These are phyloP conservation scores for Pythium oligandrum DNA, from an alignment of 352 stramenopile species.

Conservation along the genomic window DNA sequence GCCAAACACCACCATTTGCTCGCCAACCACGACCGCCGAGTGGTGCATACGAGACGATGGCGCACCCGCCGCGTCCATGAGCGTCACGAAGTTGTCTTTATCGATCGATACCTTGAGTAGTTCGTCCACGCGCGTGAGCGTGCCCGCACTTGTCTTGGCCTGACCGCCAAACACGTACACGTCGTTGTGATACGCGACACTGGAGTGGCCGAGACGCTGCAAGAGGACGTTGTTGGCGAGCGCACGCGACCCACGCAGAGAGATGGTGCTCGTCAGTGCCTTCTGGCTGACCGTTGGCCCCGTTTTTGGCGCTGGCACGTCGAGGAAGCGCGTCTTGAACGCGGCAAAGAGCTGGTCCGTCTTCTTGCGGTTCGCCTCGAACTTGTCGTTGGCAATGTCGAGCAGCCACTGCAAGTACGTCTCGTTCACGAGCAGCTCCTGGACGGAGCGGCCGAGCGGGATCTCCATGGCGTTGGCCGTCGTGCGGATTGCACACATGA, in stretches of 20 bases:
- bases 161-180: conserved; percentile 75
- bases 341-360: conserved; percentile 64
- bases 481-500: conserved; percentile 90
- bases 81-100: conserved; percentile 1
- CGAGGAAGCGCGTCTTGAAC: conserved; percentile 42
- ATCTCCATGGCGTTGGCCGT: conserved; percentile 86
- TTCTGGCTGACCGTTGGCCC: conserved; percentile 2
- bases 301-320: not conserved
- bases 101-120: conserved; percentile 20
- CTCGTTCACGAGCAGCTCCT: conserved; percentile 59
- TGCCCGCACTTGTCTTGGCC: conserved; percentile 44
- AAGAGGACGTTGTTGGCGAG: conserved; percentile 15
- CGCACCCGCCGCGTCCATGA: conserved; percentile 1
- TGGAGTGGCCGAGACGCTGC: conserved; percentile 62
- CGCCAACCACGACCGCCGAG: conserved; percentile 44
- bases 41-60: conserved; percentile 73
- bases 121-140: conserved; percentile 51
- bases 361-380: conserved; percentile 67
- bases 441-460: conserved; percentile 48
- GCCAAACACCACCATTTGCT: conserved; percentile 76
- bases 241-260: conserved; percentile 14
- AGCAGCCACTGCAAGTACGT: conserved; percentile 73
- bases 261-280: conserved; percentile 12
- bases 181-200: conserved; percentile 30
- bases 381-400: conserved; percentile 83